Base-by-base conservation (phyloP, 768 basidiomycete species). In the Hemileccinum impolitum region DNA sequence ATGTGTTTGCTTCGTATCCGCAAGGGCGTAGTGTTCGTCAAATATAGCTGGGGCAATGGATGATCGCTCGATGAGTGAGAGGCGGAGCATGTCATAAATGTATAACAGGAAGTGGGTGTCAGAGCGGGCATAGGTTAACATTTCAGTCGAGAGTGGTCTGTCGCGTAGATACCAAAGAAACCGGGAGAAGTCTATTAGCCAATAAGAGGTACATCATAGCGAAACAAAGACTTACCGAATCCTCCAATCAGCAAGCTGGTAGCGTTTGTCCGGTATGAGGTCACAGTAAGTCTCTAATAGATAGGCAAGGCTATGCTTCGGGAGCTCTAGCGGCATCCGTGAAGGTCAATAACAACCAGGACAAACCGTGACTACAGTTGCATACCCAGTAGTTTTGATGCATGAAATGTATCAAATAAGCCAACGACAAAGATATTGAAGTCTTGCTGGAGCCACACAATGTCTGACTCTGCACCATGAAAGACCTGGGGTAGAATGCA, bases 241-340 rank as follows among this genome's bases (percentile, higher is more conserved):
- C 21, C 96, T 83, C 96, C 96, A 99, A 66, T 99, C 96, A 10
- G 95, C 96, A 6, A 95, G 75, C 61, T 97, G 96, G 63, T 95
- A 98, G 26, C 91, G 82, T 70, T 99, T 99, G 72, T 98, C 95
- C 0, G 95, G 82, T 7, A 78, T 76, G 58, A 93, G 94, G 59
- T 92, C 84, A 61, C 91, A 94, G 61, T 91, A 97, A 74, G 87
- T 85, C 57, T 86, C 82, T 8, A 98, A 78, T 12, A 98, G 75
- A 37, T 83, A 79, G 0, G 90, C 90, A 13, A 99, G 81, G 2
- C 87, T 87, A 59, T 94, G 89, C 30, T 84, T 78, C 0, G 88
- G 85, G 58, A 92, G 88, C 12, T 88, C 94, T 90, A 47, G 35
- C 13, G 19, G 5, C 14, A 44, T 13, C 18, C 36, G 4, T 34